Conservation (phyloP, 2,329 filamentous ascomycete species). For the Chaetomium olivaceum region DNA sequence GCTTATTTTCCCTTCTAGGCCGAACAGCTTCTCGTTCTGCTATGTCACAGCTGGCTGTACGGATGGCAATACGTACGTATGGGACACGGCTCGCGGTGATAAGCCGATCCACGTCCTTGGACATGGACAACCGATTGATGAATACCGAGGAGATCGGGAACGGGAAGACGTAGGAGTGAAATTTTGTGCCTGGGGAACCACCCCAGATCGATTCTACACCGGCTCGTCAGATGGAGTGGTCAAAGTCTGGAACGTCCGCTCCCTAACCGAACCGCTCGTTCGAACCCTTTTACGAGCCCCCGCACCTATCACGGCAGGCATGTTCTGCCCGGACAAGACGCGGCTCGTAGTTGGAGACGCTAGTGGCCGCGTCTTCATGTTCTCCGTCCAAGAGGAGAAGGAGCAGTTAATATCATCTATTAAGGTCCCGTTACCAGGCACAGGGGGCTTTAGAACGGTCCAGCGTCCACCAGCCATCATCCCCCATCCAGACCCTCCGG, state of each 20-base stretch:
- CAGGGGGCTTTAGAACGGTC: conserved; percentile 36
- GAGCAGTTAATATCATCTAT: conserved; percentile 40
- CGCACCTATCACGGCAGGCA: conserved; percentile 58
- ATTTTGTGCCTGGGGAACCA: conserved; percentile 62
- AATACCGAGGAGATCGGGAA: conserved; percentile 49
- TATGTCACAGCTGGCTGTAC: conserved; percentile 64
- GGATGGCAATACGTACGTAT: conserved; percentile 62
- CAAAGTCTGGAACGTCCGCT: conserved; percentile 63
- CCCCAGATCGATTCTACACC: conserved; percentile 60
- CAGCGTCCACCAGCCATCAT: conserved; percentile 51
- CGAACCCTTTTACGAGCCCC: conserved; percentile 56
- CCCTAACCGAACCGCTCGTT: conserved; percentile 46
- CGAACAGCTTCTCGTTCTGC: conserved; percentile 51
- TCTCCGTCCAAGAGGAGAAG: conserved; percentile 51
- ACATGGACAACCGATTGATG: conserved; percentile 51
- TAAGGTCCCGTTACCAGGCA: conserved; percentile 39
- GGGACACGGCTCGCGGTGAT: conserved; percentile 60
- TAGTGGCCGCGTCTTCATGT: conserved; percentile 59
- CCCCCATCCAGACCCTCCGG: conserved; percentile 52
- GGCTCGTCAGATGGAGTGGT: conserved; percentile 64
- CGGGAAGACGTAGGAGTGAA: conserved; percentile 63
- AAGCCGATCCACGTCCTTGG: conserved; percentile 55
- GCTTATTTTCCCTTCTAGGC: conserved; percentile 36
- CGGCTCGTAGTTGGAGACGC: conserved; percentile 62
- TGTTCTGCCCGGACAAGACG: conserved; percentile 58